phyloP scores from a whole-genome alignment of 768 basidiomycete species.

The Boletus huronensis region DNA sequence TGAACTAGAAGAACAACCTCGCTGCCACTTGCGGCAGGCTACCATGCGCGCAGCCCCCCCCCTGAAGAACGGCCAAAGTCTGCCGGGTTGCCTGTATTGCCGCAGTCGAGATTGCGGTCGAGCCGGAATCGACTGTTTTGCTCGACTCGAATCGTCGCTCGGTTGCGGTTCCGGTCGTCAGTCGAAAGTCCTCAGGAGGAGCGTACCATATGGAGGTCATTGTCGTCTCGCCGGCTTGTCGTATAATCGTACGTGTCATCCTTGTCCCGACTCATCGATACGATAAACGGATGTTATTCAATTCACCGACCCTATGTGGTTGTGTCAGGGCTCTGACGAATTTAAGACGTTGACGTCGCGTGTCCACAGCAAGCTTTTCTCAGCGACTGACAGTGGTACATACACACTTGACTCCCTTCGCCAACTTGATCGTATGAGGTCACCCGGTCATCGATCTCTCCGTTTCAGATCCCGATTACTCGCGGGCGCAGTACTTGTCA shows the following conservation, averaged over 20 bases:
- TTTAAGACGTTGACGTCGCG: neutral
- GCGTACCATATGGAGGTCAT: neutral
- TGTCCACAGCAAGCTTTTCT: neutral
- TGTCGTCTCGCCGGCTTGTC: conserved; percentile 4
- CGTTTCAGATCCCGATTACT: conserved; percentile 13
- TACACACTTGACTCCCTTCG: neutral
- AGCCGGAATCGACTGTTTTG: conserved; percentile 8
- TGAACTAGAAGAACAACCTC: neutral
- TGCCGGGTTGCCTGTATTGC: neutral
- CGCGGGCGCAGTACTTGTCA: conserved; percentile 2
- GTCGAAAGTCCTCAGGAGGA: neutral
- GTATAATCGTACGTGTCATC: conserved; percentile 3
- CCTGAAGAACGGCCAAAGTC: neutral
- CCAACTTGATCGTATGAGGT: neutral
- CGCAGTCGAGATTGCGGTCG: neutral
- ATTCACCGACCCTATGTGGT: conserved; percentile 15
- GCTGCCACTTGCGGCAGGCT: conserved; percentile 8
- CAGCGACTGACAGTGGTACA: neutral
- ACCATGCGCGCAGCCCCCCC: neutral
- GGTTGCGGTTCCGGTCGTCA: conserved; percentile 11
- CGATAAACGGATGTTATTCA: conserved; percentile 16
- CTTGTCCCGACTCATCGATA: neutral
- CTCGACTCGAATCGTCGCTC: neutral
- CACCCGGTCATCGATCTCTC: conserved; percentile 4
- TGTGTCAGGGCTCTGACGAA: conserved; percentile 2